These are phyloP conservation scores for Colletotrichum shisoi DNA, from an alignment of 2,329 filamentous ascomycete species.

Conservation along the genomic window DNA sequence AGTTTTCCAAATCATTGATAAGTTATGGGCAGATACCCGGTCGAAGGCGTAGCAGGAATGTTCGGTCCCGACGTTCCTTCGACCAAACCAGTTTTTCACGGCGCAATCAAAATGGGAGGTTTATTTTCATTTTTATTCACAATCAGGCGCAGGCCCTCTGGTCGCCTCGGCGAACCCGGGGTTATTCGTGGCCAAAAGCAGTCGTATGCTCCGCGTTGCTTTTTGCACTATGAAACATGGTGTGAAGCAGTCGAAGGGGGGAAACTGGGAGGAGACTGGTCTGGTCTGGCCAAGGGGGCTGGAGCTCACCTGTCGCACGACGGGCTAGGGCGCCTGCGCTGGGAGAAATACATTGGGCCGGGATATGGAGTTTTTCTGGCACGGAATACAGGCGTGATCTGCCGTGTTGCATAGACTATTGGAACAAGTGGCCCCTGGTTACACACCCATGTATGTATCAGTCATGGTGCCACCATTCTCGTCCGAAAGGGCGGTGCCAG, in stretches of 20 bases:
- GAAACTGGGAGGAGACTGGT: background rate
- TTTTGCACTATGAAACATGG: slow-evolving; percentile 32
- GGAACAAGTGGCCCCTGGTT: background rate
- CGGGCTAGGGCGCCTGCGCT: background rate
- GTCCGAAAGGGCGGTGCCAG: background rate
- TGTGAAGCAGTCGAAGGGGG: slow-evolving; percentile 7
- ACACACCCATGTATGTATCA: background rate
- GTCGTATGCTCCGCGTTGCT: slow-evolving; percentile 20
- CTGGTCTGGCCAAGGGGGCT: slow-evolving; percentile 9
- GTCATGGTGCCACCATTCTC: background rate
- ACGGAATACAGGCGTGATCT: slow-evolving; percentile 3
- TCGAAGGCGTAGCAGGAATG: slow-evolving; percentile 31
- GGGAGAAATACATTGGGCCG: background rate
- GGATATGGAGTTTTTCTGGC: slow-evolving; percentile 7
- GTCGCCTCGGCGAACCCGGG: background rate
- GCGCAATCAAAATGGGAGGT: slow-evolving; percentile 19
- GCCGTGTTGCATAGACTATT: background rate
- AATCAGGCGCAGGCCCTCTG: background rate
- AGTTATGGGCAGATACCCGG: slow-evolving; percentile 74
- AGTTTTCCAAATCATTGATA: slow-evolving; percentile 90
- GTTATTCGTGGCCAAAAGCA: background rate
- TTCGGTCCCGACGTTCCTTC: background rate
- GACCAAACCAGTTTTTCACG: slow-evolving; percentile 15
- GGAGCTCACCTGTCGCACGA: slow-evolving; percentile 1
- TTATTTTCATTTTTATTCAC: no score